Conservation (phyloP, 2,329 filamentous ascomycete genomes). For the Hymenoscyphus salicellus region DNA sequence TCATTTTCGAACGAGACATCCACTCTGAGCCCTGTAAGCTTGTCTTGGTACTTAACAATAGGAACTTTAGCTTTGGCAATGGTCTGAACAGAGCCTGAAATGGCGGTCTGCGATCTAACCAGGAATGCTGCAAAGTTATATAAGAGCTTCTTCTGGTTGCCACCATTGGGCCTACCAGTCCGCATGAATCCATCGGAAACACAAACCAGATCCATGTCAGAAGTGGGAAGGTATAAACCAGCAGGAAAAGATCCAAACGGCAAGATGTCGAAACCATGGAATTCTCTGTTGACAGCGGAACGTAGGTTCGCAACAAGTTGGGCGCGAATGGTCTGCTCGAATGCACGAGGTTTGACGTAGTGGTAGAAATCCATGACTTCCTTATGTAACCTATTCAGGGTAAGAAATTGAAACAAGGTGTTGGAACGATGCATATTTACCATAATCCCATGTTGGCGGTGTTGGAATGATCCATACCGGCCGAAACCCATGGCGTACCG, state of each 20-base stretch:
- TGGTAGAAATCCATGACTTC: slow-evolving; percentile 89
- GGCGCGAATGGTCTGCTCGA: slow-evolving; percentile 72
- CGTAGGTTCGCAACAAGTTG: slow-evolving; percentile 70
- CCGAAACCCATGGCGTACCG: slow-evolving; percentile 61
- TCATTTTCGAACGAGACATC: slow-evolving; percentile 95
- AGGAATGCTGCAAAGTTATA: slow-evolving; percentile 62
- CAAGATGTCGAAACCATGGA: slow-evolving; percentile 57
- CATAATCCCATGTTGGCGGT: slow-evolving; percentile 54
- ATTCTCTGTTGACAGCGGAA: slow-evolving; percentile 53
- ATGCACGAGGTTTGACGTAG: slow-evolving; percentile 72
- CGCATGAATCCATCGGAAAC: slow-evolving; percentile 60
- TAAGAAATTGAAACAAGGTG: slow-evolving; percentile 20
- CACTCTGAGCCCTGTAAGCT: slow-evolving; percentile 72
- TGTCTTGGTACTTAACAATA: slow-evolving; percentile 86
- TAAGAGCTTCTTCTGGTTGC: slow-evolving; percentile 40
- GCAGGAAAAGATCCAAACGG: slow-evolving; percentile 94
- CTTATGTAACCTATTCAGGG: slow-evolving; percentile 68
- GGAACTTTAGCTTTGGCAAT: slow-evolving; percentile 80
- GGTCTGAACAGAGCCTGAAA: slow-evolving; percentile 58
- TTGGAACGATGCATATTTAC: slow-evolving; percentile 41
- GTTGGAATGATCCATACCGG: slow-evolving; percentile 50
- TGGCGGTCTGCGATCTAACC: slow-evolving; percentile 53
- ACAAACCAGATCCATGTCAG: slow-evolving; percentile 91
- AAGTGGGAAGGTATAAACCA: slow-evolving; percentile 69
- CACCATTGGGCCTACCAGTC: not conserved